Evolutionary conservation across 139 green algal species (phyloP).

Genomic region (Monoraphidium neglectum): DNA sequence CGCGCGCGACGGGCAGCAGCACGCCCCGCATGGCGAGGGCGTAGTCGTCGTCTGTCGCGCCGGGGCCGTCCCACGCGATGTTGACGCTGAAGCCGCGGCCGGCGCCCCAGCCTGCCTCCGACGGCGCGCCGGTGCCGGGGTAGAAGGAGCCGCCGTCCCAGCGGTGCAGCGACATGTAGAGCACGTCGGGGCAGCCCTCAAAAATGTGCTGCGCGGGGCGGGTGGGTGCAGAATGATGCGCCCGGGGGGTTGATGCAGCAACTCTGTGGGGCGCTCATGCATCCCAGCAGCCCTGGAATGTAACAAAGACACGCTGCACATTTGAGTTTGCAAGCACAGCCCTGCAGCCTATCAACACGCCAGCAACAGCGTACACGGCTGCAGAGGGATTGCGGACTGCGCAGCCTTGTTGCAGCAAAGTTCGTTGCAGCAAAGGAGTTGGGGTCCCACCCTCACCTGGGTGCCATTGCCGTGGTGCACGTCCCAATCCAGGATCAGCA

Average conservation of each 20-base stretch:
- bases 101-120: slow-evolving; percentile 51
- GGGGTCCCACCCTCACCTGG: slow-evolving; percentile 50
- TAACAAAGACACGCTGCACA: too few relatives aligned
- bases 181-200: slow-evolving; percentile 60
- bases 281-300: neutral
- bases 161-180: slow-evolving; percentile 82
- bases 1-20: slow-evolving; percentile 66
- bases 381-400: too few relatives aligned
- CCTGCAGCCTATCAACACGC: too few relatives aligned
- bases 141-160: slow-evolving; percentile 55
- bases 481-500: slow-evolving; percentile 83
- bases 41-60: slow-evolving; percentile 67
- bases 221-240: too few relatives aligned
- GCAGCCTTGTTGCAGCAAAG: too few relatives aligned
- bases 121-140: slow-evolving; percentile 45
- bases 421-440: too few relatives aligned
- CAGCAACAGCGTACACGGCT: too few relatives aligned
- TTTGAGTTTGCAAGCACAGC: too few relatives aligned
- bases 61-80: slow-evolving; percentile 59
- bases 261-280: too few relatives aligned
- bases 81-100: slow-evolving; percentile 73
- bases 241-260: too few relatives aligned
- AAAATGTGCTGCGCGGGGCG: slow-evolving; percentile 83
- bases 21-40: slow-evolving; percentile 55
- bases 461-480: slow-evolving; percentile 85